phyloP scores from a whole-genome alignment of 768 basidiomycete species.

The Boletus subparvulus region DNA sequence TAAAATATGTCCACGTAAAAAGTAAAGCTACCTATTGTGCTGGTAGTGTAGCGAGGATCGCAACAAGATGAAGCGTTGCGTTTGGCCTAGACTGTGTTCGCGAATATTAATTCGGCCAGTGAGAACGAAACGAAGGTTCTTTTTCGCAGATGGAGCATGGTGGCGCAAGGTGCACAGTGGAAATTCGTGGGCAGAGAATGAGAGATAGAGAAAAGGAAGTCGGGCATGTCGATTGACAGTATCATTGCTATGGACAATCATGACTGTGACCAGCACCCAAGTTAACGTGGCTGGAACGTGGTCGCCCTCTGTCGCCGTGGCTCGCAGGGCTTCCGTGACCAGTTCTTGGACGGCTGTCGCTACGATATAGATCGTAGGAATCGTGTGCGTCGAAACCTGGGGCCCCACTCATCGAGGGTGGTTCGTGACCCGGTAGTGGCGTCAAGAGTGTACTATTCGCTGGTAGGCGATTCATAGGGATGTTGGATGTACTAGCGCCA shows the following conservation, averaged over 20 bases:
- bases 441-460: constrained; percentile 69
- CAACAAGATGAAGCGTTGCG: neutral
- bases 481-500: constrained; percentile 16
- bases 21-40: constrained; percentile 16
- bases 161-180: constrained; percentile 4
- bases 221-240: neutral
- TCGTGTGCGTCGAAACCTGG: constrained; percentile 18
- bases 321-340: constrained; percentile 35
- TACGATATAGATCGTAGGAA: constrained; percentile 40
- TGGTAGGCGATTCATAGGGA: constrained; percentile 46
- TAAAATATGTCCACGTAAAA: constrained; percentile 31
- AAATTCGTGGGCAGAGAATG: neutral
- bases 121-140: constrained; percentile 2
- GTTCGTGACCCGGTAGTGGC: constrained; percentile 61
- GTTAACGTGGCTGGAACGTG: constrained; percentile 19
- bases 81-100: neutral
- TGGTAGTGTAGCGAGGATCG: constrained; percentile 9
- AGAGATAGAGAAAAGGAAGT: neutral
- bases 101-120: constrained; percentile 5
- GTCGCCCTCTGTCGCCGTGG: constrained; percentile 24
- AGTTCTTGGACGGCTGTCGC: constrained; percentile 40
- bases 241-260: constrained; percentile 8
- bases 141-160: constrained; percentile 6
- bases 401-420: constrained; percentile 33
- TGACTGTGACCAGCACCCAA: constrained; percentile 8